Conservation (phyloP, 2,329 filamentous ascomycete species). For the Stachybotrys chlorohalonatus region DNA sequence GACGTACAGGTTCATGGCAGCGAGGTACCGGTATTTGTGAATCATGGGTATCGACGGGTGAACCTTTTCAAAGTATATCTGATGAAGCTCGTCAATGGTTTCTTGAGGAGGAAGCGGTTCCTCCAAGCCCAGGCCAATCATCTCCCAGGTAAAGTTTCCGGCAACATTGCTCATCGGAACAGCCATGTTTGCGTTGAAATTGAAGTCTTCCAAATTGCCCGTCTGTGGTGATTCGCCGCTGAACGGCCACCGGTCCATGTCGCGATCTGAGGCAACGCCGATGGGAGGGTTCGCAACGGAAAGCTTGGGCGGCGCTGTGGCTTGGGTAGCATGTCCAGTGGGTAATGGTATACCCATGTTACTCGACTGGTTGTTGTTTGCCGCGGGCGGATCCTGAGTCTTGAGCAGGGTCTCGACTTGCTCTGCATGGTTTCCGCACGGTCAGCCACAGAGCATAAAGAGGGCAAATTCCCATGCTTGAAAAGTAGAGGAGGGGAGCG, state of each 20-base stretch:
- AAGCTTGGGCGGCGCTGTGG: constrained; percentile 17
- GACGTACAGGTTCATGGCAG: constrained; percentile 71
- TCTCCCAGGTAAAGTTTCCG: constrained; percentile 69
- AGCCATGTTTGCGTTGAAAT: constrained; percentile 40
- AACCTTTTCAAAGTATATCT: constrained; percentile 84
- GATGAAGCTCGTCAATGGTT: constrained; percentile 76
- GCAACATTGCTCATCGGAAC: constrained; percentile 42
- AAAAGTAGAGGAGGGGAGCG: background rate
- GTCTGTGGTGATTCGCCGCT: constrained; percentile 43
- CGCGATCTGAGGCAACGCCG: constrained; percentile 25
- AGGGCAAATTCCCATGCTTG: background rate
- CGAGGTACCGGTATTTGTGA: constrained; percentile 77
- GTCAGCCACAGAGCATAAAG: constrained; percentile 4
- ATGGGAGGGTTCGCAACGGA: constrained; percentile 35
- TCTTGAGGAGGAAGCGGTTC: constrained; percentile 50
- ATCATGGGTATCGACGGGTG: constrained; percentile 83
- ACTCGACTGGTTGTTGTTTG: constrained; percentile 19
- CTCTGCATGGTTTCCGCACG: constrained; percentile 36
- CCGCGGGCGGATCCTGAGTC: constrained; percentile 45
- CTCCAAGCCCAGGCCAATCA: constrained; percentile 50
- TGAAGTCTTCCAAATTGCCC: constrained; percentile 45
- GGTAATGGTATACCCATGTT: constrained; percentile 16
- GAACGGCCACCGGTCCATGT: constrained; percentile 47
- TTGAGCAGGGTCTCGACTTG: constrained; percentile 90
- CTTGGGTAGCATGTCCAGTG: constrained; percentile 15